Conservation (phyloP, 306 rosid species). For the Ormosia semicastrata region DNA sequence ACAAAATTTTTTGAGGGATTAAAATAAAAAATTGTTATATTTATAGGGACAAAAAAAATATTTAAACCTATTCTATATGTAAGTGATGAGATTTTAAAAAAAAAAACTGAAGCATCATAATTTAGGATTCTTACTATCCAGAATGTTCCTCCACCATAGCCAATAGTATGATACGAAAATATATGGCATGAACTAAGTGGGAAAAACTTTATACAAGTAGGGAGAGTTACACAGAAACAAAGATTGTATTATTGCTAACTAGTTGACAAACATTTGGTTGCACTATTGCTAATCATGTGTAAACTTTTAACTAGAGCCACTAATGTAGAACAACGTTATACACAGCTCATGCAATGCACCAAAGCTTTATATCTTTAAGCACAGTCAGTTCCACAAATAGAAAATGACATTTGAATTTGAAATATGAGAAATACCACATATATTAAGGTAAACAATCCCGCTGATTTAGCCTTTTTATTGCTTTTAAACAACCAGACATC, state of each 20-base stretch:
- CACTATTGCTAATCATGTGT: neutral
- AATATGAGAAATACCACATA: neutral
- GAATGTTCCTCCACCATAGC: constrained; percentile 7
- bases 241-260: neutral
- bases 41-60: too few species aligned
- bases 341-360: neutral
- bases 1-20: too few species aligned
- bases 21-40: too few species aligned
- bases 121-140: constrained; percentile 3
- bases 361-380: neutral
- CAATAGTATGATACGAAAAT: neutral
- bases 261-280: neutral
- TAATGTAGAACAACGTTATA: neutral
- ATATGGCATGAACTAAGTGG: neutral
- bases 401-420: constrained; percentile 14
- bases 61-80: too few species aligned
- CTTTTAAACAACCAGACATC: neutral
- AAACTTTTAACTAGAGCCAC: constrained; percentile 10
- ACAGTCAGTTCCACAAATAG: neutral
- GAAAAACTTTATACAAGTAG: neutral
- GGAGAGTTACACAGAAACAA: neutral
- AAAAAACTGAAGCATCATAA: neutral
- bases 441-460: neutral
- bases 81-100: neutral
- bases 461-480: neutral